Conservation (phyloP, 768 basidiomycete genomes). For the Lactarius hatsudake region DNA sequence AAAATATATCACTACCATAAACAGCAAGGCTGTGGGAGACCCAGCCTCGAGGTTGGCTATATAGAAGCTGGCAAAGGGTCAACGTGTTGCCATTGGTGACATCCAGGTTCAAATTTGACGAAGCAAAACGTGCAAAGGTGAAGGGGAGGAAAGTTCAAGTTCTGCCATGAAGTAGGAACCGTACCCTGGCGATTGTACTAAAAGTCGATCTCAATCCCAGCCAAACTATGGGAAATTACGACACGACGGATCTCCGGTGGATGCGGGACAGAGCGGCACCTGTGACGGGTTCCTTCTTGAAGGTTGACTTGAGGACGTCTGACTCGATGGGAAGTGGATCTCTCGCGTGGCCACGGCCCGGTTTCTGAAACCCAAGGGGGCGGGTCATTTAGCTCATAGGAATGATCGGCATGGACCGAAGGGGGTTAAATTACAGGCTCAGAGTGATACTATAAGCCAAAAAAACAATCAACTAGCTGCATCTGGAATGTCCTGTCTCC, state of each 20-base stretch:
- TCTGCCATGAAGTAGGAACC: neutral
- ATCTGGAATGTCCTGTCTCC: too few relatives aligned
- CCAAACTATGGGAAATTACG: conserved; percentile 21
- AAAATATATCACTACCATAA: neutral
- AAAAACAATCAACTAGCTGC: too few relatives aligned
- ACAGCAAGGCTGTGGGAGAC: conserved; percentile 3
- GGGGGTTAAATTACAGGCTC: too few relatives aligned
- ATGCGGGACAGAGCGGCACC: conserved; percentile 7
- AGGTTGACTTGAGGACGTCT: conserved; percentile 6
- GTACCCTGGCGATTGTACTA: conserved; percentile 4
- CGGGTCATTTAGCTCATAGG: too few relatives aligned
- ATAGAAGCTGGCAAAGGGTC: conserved; percentile 14
- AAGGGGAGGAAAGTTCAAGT: conserved; percentile 9
- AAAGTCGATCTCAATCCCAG: conserved; percentile 11
- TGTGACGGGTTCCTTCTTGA: conserved; percentile 21
- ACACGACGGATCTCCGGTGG: conserved; percentile 23
- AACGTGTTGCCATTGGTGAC: conserved; percentile 15
- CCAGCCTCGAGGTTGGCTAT: conserved; percentile 5
- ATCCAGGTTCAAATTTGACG: neutral
- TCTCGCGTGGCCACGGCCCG: conserved; percentile 20
- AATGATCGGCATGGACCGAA: too few relatives aligned
- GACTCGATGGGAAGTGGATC: neutral
- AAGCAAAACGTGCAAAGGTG: conserved; percentile 14
- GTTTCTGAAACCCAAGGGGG: conserved; percentile 13
- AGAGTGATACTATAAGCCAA: too few relatives aligned